Evolutionary conservation across 352 stramenopile genomes (phyloP).

Genomic region (Phytophthora ramorum): DNA sequence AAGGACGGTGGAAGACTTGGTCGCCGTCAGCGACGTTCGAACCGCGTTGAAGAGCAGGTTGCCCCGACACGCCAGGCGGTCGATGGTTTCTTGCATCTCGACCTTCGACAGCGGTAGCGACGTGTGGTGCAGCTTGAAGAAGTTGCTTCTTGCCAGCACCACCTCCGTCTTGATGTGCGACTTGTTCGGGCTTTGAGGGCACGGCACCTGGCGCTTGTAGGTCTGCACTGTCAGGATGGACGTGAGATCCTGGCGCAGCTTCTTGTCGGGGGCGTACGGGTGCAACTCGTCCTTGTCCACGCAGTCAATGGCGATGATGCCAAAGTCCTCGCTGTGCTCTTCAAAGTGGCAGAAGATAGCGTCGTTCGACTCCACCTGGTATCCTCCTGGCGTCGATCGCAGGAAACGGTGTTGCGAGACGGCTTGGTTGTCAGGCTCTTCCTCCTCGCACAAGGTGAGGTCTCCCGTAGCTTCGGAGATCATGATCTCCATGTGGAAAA

Average conservation of each 20-base stretch:
- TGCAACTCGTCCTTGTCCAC: conserved; percentile 49
- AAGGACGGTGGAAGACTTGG: not conserved
- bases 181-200: conserved; percentile 14
- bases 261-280: conserved; percentile 29
- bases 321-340: conserved; percentile 29
- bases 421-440: conserved; percentile 16
- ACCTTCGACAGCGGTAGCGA: conserved; percentile 29
- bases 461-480: conserved; percentile 46
- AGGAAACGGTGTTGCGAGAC: conserved; percentile 37
- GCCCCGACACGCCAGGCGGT: conserved; percentile 31
- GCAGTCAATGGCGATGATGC: conserved; percentile 36
- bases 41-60: conserved; percentile 36
- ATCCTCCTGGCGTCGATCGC: conserved; percentile 31
- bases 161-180: conserved; percentile 32
- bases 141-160: conserved; percentile 45
- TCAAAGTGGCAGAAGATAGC: conserved; percentile 38
- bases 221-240: conserved; percentile 35
- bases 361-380: conserved; percentile 43
- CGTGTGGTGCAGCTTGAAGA: conserved; percentile 43
- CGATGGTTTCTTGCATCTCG: conserved; percentile 38
- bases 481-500: conserved; percentile 49
- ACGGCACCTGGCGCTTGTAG: conserved; percentile 22
- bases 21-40: conserved; percentile 13
- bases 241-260: conserved; percentile 44
- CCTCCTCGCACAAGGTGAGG: conserved; percentile 37